Base-by-base conservation (phyloP, 1,284 basidiomycete species). In the Sporisorium reilianum region DNA sequence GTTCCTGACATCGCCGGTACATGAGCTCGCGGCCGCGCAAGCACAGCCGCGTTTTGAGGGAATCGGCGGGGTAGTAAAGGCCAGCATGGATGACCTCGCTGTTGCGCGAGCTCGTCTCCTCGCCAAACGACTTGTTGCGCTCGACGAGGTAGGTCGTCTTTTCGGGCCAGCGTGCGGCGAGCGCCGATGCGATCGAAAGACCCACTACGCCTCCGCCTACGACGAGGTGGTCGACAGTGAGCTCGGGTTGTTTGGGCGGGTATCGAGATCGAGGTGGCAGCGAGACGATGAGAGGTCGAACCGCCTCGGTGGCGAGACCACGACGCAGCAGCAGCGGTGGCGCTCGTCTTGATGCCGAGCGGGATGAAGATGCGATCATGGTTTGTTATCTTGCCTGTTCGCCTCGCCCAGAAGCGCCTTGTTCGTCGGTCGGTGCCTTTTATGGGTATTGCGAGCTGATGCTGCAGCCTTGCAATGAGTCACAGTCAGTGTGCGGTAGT, bases 151-250 rank as follows among this genome's bases (percentile, higher is more conserved):
- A 93, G 0, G 93, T 95, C 5, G 92, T 90, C 84, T 90, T 91
- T 5, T 87, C 86, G 1, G 90, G 91, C 85, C 90, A 92, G 26
- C 87, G 88, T 53, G 89, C 87, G 8, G 90, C 89, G 8, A 97
- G 87, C 6, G 89, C 89, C 57, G 92, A 90, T 0, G 94, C 93
- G 56, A 97, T 89, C 0, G 95, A 92, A 20, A 99, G 89, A 0
- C 96, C 96, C 10, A 97, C 89, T 1, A 93, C 91, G 57, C 94
- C 96, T 85, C 91, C 96, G 20, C 96, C 96, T n/a, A 99, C 88
- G 25, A 99, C 89, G 18, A 98, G 87, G 84, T 93, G 92, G 84
- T 98, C 96, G n/a, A 97, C 90, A 2, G 86, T 86, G 40, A 88
- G 88, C 57, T 93, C 91, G 5, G 96, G 93, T n/a, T 58, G 51